Evolutionary conservation across 2,329 filamentous ascomycete genomes (phyloP).

Genomic region (Colletotrichum orbiculare): DNA sequence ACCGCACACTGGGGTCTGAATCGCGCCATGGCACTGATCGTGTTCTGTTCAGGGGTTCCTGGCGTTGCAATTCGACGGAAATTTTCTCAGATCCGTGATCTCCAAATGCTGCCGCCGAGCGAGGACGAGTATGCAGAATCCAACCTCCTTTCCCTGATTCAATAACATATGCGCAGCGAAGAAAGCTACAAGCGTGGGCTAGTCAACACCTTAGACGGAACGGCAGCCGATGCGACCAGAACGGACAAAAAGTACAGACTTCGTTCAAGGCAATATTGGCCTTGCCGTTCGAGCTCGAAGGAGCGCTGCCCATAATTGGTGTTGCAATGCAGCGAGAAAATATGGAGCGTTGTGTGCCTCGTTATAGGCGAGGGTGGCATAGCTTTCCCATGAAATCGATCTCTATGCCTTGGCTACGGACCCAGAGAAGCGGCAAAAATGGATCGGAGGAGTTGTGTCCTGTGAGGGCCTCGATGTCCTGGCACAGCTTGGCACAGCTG

Average conservation of each 20-base stretch:
- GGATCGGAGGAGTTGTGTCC: conserved; percentile 1
- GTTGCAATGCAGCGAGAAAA: conserved; percentile 11
- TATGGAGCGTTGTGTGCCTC: conserved; percentile 16
- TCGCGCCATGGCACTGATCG: too few relatives aligned
- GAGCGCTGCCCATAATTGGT: background rate
- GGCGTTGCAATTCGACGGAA: conserved; percentile 4
- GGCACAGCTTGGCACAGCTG: too few relatives aligned
- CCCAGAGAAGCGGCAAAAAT: conserved; percentile 9
- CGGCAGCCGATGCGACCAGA: conserved; percentile 24
- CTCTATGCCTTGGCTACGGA: conserved; percentile 22
- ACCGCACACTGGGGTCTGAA: too few relatives aligned
- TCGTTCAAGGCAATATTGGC: conserved; percentile 7
- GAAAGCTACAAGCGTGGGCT: background rate
- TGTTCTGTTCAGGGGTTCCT: background rate
- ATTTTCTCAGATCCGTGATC: conserved; percentile 18
- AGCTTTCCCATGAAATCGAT: background rate
- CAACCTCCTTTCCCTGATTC: background rate
- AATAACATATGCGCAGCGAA: background rate
- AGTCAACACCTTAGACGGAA: background rate
- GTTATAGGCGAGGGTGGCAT: conserved; percentile 13
- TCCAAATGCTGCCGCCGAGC: conserved; percentile 14
- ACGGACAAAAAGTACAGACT: conserved; percentile 17
- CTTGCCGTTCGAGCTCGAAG: conserved; percentile 14
- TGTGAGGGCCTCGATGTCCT: too few relatives aligned
- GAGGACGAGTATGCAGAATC: conserved; percentile 13